Percentiles rank a stretch among this genome's conserved stretches.
phyloP scores from a whole-genome alignment of 2,329 filamentous ascomycete species.

The Bipolaris zeicola region DNA sequence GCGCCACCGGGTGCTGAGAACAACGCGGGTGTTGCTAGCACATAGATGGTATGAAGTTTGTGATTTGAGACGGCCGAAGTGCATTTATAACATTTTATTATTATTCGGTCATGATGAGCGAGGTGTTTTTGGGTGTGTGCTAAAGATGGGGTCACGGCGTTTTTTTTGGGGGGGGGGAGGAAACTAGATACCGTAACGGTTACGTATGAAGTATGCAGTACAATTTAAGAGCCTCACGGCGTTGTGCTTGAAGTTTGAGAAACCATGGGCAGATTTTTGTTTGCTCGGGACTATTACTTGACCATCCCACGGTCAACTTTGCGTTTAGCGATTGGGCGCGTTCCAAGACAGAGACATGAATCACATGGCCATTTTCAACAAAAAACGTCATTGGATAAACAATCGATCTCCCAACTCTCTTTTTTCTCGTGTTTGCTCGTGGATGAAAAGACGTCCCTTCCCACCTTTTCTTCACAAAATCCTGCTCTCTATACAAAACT shows the following conservation, averaged over 20 bases:
- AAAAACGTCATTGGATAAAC: background rate
- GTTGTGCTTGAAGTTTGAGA: background rate
- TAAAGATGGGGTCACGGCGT: background rate
- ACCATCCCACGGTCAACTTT: background rate
- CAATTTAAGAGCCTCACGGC: background rate
- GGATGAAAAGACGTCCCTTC: background rate
- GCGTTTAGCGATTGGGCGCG: background rate
- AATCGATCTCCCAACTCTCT: background rate
- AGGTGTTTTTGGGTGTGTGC: background rate
- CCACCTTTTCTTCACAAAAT: background rate
- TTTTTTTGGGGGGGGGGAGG: background rate
- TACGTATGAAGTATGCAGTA: background rate
- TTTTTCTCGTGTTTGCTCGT: background rate
- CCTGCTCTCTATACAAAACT: background rate
- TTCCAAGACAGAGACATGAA: background rate
- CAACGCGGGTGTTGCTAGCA: conserved; percentile 16
- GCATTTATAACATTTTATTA: background rate
- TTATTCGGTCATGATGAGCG: background rate
- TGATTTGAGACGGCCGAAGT: background rate
- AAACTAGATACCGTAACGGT: background rate
- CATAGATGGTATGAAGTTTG: background rate
- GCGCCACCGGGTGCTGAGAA: conserved; percentile 30
- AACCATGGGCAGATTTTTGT: background rate
- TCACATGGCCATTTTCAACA: background rate
- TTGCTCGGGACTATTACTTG: too few relatives aligned